Percentiles rank a stretch among this genome's conserved stretches.
Conservation (phyloP, 345 rosid genomes). For the Gossypium anomalum region DNA sequence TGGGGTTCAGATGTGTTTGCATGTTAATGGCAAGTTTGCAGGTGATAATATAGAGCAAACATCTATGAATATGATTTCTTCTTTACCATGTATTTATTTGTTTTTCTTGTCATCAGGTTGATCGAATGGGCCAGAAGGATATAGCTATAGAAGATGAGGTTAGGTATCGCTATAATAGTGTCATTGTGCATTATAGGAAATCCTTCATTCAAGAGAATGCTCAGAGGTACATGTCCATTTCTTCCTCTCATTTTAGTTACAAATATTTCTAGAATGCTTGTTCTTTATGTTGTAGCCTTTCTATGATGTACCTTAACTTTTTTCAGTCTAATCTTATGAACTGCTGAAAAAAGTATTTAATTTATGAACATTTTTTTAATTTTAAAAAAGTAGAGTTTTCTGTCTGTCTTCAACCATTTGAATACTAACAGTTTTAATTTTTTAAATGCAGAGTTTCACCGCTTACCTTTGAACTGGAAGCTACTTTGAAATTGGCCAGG, state of each 20-base stretch:
- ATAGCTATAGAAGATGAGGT: slow-evolving; percentile 79
- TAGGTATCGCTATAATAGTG: slow-evolving; percentile 65
- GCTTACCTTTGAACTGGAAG: slow-evolving; percentile 92
- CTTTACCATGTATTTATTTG: slow-evolving; percentile 12
- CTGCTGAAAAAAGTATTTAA: not conserved
- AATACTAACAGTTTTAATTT: slow-evolving; percentile 5
- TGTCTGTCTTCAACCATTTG: slow-evolving; percentile 9
- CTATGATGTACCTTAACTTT: slow-evolving; percentile 1
- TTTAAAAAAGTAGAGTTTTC: not conserved
- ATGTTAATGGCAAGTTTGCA: not conserved
- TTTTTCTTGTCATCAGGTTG: slow-evolving; percentile 53
- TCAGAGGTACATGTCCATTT: slow-evolving; percentile 54
- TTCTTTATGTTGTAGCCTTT: slow-evolving; percentile 6
- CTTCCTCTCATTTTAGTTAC: not conserved
- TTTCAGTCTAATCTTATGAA: not conserved
- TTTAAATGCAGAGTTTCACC: slow-evolving; percentile 82
- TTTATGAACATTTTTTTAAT: not conserved
- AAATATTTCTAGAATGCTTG: not conserved
- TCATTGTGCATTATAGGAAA: slow-evolving; percentile 82
- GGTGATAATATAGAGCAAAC: not conserved
- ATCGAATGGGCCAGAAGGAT: slow-evolving; percentile 70
- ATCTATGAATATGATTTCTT: not conserved
- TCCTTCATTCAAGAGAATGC: slow-evolving; percentile 89
- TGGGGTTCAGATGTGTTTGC: not conserved
- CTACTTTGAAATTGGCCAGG: slow-evolving; percentile 65